Base-by-base conservation (phyloP, 2,329 filamentous ascomycete species). In the Venturia effusa region DNA sequence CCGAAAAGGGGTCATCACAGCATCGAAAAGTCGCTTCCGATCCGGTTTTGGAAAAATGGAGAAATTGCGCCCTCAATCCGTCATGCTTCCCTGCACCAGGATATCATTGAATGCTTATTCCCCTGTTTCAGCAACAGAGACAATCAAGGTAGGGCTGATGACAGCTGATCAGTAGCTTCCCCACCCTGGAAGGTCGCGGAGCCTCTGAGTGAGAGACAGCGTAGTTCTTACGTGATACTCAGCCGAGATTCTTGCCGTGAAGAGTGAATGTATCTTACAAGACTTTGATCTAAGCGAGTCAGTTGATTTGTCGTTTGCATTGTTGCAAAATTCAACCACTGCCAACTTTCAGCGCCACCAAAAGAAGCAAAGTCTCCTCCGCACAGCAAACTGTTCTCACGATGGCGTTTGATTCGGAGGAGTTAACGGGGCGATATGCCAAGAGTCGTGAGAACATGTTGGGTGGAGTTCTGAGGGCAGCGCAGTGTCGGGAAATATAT, bases 141-240 rank as follows among this genome's bases (percentile, higher is more conserved):
- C n/a, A 57, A 57, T 57, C 51, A 57, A n/a, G 30, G 30, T 34
- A 57, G 51, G 51, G 51, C 51, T 57, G 51, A 57, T 22, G 51
- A 57, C 15, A 57, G 51, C 51, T 57, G 51, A 57, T 34, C 51
- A 24, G 34, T 57, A 57, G 51, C 51, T 34, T 57, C 51, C 51
- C 51, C 51, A 19, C 51, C 11, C 19, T 55, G 7, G 19, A 34
- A 22, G 13, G 19, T n/a, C 4, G 4, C 27, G 34, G 30, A 55
- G 24, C 15, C 5, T 34, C 51, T 34, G 51, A 32, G 51, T 57
- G n/a, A 57, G 51, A 34, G 27, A 15, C 15, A 34, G 3, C 17
- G 5, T 57, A 8, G 19, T n/a, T 30, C 51, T 30, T 32, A 34
- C 27, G 11, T 34, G 51, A 57, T n/a, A 34, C 17, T 57, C 51